Evolutionary conservation across 345 rosid genomes (phyloP), one percentile per base, ranked within the genome.

Genomic region (Microcos paniculata): DNA sequence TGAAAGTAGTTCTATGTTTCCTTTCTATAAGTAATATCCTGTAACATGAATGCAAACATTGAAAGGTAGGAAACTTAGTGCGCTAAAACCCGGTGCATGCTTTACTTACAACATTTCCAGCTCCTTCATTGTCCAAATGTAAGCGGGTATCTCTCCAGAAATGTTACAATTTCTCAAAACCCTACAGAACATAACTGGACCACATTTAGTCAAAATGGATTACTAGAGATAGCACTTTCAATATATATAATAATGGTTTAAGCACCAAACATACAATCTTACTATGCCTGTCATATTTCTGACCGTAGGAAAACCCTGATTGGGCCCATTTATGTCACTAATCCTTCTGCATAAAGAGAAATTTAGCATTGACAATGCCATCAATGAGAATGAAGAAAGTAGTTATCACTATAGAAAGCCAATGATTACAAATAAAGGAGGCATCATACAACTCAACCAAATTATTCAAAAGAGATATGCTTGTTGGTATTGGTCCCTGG

Each of bases 401-500:
- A 58, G 64, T 15, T 42, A 24, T 4, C n/a, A 62, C 16, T 1
- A 26, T 38, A 62, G 8, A n/a, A 12, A 61, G 18, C 49, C 12
- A 45, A 21, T 24, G 31, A 21, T 76, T 30, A 61, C 52, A 57
- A 76, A 65, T 76, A 64, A 75, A 8, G 62, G 59, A 79, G 26
- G 70, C 64, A 74, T 43, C 76, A 30, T 73, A 84, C 93, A 89
- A 53, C 68, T 81, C 73, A 53, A 0, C 13, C 48, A 88, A 74
- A 24, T 82, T 76, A 35, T 48, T 65, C 78, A 89, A 58, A 69
- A 8, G 59, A 33, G 90, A 87, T 57, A 87, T 81, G 58, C 19
- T 78, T 12, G 85, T 43, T 77, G 87, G 87, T 73, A 89, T 89
- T 21, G 89, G 91, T 73, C 90, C 93, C 61, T 67, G 55, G 35